Percentiles rank a stretch among this genome's conserved stretches.
Evolutionary conservation across 345 rosid species (phyloP).

Genomic region (Clausena lansium): DNA sequence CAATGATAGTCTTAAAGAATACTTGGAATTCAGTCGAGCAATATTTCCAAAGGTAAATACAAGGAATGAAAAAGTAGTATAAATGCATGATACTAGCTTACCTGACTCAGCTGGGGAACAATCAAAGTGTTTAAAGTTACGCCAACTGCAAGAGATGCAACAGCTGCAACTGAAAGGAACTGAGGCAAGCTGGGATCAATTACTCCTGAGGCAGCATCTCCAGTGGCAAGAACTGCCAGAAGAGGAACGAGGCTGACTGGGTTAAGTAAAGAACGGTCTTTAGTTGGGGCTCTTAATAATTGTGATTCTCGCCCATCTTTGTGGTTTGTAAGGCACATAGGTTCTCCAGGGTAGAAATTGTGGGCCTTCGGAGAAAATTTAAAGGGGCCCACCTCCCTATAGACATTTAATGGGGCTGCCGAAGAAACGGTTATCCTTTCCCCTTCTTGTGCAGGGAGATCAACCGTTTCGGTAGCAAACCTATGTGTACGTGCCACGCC

Average conservation of each 20-base stretch:
- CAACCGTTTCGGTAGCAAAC: constrained; percentile 90
- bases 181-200: constrained; percentile 90
- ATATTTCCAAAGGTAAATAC: neutral
- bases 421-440: constrained; percentile 90
- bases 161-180: constrained; percentile 67
- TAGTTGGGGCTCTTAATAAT: constrained; percentile 69
- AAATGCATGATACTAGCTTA: constrained; percentile 21
- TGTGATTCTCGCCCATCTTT: constrained; percentile 63
- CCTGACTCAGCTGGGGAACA: constrained; percentile 72
- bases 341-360: constrained; percentile 79
- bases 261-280: constrained; percentile 54
- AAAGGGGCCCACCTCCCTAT: constrained; percentile 79
- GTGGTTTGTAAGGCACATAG: constrained; percentile 89
- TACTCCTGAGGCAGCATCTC: constrained; percentile 86
- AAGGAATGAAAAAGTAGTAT: neutral
- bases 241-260: constrained; percentile 68
- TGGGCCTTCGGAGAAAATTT: constrained; percentile 76
- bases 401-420: constrained; percentile 75
- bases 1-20: neutral
- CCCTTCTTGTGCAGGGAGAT: constrained; percentile 93
- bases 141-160: constrained; percentile 72
- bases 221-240: constrained; percentile 73
- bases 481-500: constrained; percentile 82
- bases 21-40: constrained; percentile 8
- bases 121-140: constrained; percentile 63